These are phyloP conservation scores for Kentomonas sorsogonicus DNA, from an alignment of 208 protist genomes.

Conservation along the genomic window DNA sequence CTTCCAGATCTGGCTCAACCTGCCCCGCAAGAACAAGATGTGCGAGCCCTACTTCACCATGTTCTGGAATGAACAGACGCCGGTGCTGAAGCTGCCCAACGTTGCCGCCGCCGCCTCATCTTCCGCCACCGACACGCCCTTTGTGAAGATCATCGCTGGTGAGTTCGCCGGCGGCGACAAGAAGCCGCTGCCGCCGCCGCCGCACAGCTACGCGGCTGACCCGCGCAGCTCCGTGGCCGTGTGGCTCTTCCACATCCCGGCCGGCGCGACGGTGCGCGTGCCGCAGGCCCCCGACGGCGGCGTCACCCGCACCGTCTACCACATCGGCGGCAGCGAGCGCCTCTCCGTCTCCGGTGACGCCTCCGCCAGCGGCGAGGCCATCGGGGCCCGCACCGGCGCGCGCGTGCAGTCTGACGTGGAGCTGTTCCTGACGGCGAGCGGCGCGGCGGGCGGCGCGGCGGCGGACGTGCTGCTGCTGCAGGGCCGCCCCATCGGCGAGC, in stretches of 20 bases:
- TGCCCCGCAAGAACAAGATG: constrained; percentile 76
- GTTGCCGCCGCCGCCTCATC: not conserved
- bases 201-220: constrained; percentile 50
- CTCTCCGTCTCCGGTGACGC: constrained; percentile 1
- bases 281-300: constrained; percentile 19
- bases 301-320: constrained; percentile 34
- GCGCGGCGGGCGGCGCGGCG: constrained; percentile 14
- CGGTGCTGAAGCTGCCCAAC: constrained; percentile 18
- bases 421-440: constrained; percentile 18
- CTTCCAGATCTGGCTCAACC: constrained; percentile 90
- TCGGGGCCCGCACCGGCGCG: constrained; percentile 21
- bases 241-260: constrained; percentile 33
- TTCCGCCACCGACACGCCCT: constrained; percentile 10
- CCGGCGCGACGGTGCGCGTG: constrained; percentile 20
- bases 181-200: constrained; percentile 50
- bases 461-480: constrained; percentile 54
- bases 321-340: constrained; percentile 23
- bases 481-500: constrained; percentile 74
- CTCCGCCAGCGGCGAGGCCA: constrained; percentile 10
- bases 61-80: constrained; percentile 43
- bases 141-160: constrained; percentile 23
- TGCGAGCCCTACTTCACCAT: constrained; percentile 63
- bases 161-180: constrained; percentile 20
- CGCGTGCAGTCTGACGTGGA: constrained; percentile 20
- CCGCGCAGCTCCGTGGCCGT: constrained; percentile 32